These are phyloP conservation scores for Entelexis sorbosivorans DNA, from an alignment of 1,139 yeast genomes.

Conservation along the genomic window DNA sequence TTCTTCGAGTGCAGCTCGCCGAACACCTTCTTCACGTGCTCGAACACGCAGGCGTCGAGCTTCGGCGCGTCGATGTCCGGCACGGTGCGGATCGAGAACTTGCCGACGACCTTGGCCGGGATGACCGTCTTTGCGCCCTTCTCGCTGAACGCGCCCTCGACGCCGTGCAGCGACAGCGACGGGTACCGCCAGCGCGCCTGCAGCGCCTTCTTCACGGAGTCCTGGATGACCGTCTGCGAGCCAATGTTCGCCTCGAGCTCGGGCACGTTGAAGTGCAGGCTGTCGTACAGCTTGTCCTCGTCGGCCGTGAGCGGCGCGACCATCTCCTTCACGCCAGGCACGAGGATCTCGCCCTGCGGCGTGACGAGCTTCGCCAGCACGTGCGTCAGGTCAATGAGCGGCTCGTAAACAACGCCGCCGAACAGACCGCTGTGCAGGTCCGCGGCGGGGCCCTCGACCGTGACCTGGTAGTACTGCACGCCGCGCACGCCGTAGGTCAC, in stretches of 20 bases:
- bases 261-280: conserved; percentile 70
- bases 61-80: conserved; percentile 79
- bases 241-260: conserved; percentile 87
- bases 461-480: conserved; percentile 79
- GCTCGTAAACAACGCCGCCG: conserved; percentile 96
- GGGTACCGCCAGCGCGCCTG: conserved; percentile 99
- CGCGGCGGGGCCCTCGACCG: conserved; percentile 83
- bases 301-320: conserved; percentile 78
- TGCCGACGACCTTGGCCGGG: conserved; percentile 88
- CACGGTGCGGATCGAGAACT: conserved; percentile 93
- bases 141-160: conserved; percentile 93
- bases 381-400: conserved; percentile 84
- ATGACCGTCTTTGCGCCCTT: conserved; percentile 97
- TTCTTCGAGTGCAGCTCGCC: conserved; percentile 65
- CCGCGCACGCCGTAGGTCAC: conserved; percentile 97
- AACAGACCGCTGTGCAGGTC: conserved; percentile 96
- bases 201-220: conserved; percentile 61
- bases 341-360: conserved; percentile 64
- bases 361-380: conserved; percentile 62
- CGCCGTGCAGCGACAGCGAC: conserved; percentile 87
- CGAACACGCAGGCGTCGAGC: conserved; percentile 65
- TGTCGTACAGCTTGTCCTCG: conserved; percentile 70
- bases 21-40: conserved; percentile 57
- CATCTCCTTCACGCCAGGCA: conserved; percentile 86
- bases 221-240: conserved; percentile 67